Evolutionary conservation across 495 filamentous ascomycete genomes (phyloP).

Genomic region (Daldinia bambusicola): DNA sequence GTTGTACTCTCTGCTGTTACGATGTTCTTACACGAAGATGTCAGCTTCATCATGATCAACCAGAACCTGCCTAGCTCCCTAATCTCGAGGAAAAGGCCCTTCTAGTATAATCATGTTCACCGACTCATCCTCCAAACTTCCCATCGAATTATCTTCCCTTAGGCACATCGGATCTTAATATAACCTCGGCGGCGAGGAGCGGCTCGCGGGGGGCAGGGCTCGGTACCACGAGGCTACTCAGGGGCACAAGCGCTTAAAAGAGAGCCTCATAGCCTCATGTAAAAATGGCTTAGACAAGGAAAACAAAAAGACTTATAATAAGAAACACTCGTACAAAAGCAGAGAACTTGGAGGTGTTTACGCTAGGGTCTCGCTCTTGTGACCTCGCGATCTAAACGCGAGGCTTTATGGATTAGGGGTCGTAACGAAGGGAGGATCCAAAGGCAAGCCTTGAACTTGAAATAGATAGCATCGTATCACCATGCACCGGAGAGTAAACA

Average conservation of each 20-base stretch:
- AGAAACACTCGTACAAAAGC: not conserved
- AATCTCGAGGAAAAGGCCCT: not conserved
- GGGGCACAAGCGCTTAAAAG: slow-evolving; percentile 6
- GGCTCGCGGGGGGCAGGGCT: not conserved
- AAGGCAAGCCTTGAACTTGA: not conserved
- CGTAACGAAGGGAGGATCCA: not conserved
- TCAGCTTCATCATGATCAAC: not conserved
- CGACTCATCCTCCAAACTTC: not conserved
- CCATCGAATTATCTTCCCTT: not conserved
- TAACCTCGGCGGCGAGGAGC: not conserved
- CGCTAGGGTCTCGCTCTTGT: not conserved
- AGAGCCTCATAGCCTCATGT: not conserved
- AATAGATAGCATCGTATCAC: not conserved
- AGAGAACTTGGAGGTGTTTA: not conserved
- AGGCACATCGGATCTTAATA: not conserved
- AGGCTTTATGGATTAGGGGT: not conserved
- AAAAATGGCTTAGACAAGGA: not conserved
- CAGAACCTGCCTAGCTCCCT: not conserved
- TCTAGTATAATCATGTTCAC: not conserved
- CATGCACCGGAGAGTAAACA: not conserved
- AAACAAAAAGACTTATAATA: not conserved
- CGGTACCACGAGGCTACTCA: not conserved
- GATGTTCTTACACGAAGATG: not conserved
- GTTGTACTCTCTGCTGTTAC: not conserved
- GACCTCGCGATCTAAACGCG: not conserved